Conservation (phyloP, 179 eudicot species). For the Monotropa hypopitys region DNA sequence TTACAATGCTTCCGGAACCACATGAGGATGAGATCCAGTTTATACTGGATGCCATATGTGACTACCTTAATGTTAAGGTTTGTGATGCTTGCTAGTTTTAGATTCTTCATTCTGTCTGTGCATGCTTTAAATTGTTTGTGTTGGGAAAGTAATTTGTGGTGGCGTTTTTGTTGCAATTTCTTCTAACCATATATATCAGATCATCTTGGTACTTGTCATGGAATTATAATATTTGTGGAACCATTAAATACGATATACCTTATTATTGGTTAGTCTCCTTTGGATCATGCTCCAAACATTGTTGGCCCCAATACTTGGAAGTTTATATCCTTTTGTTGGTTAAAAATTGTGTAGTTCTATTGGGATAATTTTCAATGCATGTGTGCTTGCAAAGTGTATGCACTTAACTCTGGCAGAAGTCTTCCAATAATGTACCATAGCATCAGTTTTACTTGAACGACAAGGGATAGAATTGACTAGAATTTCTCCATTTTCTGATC, state of each 20-base stretch:
- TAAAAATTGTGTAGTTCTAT: background rate
- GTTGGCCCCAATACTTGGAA: background rate
- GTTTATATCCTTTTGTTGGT: background rate
- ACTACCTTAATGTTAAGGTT: conserved; percentile 88
- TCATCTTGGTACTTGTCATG: background rate
- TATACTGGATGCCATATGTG: conserved; percentile 79
- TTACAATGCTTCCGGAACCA: conserved; percentile 94
- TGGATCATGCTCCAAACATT: background rate
- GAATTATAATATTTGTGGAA: background rate
- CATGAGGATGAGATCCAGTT: conserved; percentile 96
- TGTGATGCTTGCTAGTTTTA: background rate
- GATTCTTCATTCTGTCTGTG: background rate
- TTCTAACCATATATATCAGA: background rate
- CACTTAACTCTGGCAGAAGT: background rate
- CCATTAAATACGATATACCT: background rate
- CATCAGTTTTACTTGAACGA: too few relatives aligned
- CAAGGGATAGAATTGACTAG: background rate
- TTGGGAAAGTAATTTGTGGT: background rate
- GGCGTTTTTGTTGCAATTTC: background rate
- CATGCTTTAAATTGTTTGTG: background rate
- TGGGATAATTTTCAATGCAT: background rate
- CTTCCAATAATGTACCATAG: background rate
- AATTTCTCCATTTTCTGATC: background rate
- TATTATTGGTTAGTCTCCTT: background rate
- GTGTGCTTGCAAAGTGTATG: background rate